Evolutionary conservation across 2,329 filamentous ascomycete species (phyloP), one percentile per base, ranked within the genome.

Genomic region (Ophiosphaerella herpotricha): DNA sequence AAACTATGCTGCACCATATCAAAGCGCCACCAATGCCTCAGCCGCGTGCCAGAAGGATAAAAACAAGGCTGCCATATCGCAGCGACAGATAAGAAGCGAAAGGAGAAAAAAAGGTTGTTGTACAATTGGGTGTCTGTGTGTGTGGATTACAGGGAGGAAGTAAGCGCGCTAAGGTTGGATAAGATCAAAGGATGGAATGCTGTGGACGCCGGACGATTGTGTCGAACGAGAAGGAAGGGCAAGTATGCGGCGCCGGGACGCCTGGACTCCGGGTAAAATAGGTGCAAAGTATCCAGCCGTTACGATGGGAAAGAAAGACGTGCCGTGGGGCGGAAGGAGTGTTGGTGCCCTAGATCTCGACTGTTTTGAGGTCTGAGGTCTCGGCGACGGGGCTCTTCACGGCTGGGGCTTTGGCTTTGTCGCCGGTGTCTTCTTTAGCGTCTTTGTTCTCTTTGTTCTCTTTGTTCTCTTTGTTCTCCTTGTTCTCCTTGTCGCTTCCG

Each of bases 311-410:
- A 11, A 11, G 7, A 29, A 29, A 29, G 26, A 11, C 7, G 26
- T 29, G 26, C 26, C 26, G 26, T 29, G 26, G 18, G 18, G 18
- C 18, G 18, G 18, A 21, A 21, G 18, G 18, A 21, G 3, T 29
- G 44, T 13, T 16, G 39, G 38, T 35, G 16, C 39, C 40, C 56
- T 72, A 74, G 69, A 80, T 79, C 63, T 78, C 75, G 40, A 80
- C 76, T 12, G 76, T 78, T 69, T 78, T 79, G 69, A 80, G 74
- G 55, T 78, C 77, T 37, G 58, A 64, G 46, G 63, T 45, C 23
- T 72, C 68, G 8, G 58, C 43, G 21, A 60, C 55, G 3, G 63
- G 57, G 45, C 60, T 70, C 57, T 72, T 72, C 14, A 67, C 38
- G n/a, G 64, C 61, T 7, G 50, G 48, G 38, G 59, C 52, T 39